Conservation (phyloP, 352 stramenopile species). For the Phytopythium chamaehyphon region DNA sequence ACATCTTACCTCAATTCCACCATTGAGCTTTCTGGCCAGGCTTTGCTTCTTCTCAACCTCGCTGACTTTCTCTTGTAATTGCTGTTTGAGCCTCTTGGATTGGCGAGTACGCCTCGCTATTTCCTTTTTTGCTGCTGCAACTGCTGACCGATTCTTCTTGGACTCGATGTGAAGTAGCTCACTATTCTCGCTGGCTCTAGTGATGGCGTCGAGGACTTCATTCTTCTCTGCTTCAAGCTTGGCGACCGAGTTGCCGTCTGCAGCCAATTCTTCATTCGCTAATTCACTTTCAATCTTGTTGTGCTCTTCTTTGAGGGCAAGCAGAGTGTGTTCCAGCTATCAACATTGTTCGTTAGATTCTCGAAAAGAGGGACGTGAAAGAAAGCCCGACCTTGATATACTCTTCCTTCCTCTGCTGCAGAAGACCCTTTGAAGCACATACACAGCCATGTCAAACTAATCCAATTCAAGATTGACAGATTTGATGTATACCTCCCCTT, state of each 20-base stretch:
- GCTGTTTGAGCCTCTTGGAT: not conserved
- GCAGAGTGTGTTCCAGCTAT: too few species aligned
- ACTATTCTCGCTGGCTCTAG: slow-evolving; percentile 1
- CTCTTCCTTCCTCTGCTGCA: too few species aligned
- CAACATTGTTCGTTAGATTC: too few species aligned
- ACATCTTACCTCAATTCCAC: not conserved
- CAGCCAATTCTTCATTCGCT: not conserved
- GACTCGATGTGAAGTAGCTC: slow-evolving; percentile 1
- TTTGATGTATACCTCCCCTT: not conserved
- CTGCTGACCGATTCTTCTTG: not conserved
- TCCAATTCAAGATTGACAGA: not conserved
- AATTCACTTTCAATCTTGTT: not conserved
- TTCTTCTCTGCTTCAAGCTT: not conserved
- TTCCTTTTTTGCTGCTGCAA: not conserved
- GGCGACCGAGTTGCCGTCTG: not conserved
- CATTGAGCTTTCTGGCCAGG: not conserved
- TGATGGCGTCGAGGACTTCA: slow-evolving; percentile 3
- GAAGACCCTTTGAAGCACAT: not conserved
- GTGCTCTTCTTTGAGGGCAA: not conserved
- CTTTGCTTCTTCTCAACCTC: not conserved
- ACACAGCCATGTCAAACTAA: not conserved
- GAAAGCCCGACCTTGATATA: too few species aligned
- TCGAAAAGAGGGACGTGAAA: too few species aligned
- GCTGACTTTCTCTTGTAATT: not conserved
- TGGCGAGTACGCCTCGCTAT: not conserved